Base-by-base conservation (phyloP, 2,329 filamentous ascomycete genomes). In the Teratosphaeria viscida region DNA sequence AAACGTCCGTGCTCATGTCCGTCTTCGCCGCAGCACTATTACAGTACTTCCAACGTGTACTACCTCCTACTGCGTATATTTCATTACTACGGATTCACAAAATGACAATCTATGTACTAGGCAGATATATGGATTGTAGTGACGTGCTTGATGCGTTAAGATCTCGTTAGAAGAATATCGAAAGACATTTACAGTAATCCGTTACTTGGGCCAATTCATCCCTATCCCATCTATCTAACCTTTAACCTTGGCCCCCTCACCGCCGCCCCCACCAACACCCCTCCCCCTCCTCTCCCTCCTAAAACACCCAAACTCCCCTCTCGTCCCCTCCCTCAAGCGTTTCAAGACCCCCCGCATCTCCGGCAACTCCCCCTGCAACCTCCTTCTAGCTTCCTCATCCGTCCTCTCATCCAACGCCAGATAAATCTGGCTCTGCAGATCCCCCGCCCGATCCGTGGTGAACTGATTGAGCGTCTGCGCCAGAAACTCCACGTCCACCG, bases 401-500 rank as follows among this genome's bases (percentile, higher is more conserved):
- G 94, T 97, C 56, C 91, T 85, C 61, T 85, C 82, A 72, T 99
- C 94, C 16, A 99, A 78, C 71, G 94, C 90, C 64, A 94, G 84
- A 74, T 97, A 99, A 55, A 99, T 92, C 72, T 92, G 85, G 66
- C 88, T 88, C 76, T 97, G 94, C 14, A 89, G 81, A 71, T 92
- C 85, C 7, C 85, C 85, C 2, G 91, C 90, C 56, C 85, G 82
- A 60, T 95, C 88, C 0, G 90, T 94, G 0, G 90, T 94, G 74
- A 95, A 99, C 66, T 92, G 87, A 62, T 84, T 89, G 37, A 99
- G 81, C 5, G 92, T 96, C 77, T 99, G 94, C 0, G 92, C 90
- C 60, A 97, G 86, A 71, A 99, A 97, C 74, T 99, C 94, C 1
- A 96, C 92, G 70, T 99, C 94, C 1, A 99, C 83, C 0, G 94